Base-by-base conservation (phyloP, 1,284 basidiomycete species). In the Ustilago cynodontis region DNA sequence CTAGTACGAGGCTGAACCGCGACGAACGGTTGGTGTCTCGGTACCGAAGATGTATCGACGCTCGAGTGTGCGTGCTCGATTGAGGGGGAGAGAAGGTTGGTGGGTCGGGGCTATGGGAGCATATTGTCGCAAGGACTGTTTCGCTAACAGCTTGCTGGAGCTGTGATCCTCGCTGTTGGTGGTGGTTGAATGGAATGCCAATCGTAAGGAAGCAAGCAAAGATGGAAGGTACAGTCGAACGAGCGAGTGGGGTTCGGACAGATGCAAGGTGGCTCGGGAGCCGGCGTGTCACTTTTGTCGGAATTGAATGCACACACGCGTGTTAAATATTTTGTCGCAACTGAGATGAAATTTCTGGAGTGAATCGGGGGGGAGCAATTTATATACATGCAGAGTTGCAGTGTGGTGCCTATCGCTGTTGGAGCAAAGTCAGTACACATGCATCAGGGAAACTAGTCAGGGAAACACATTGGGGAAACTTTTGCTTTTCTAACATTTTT, bases 261-360 rank as follows among this genome's bases (percentile, higher is more conserved):
- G 14, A 41, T 26, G 35, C 20, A 39, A 39, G 24, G 20, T 43
- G 41, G 41, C 41, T 20, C 41, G 41, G 18, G 41, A 43, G 41
- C 8, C n/a, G 41, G 41, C 41, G 54, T 56, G 54, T 56, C 39
- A 56, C 54, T 56, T 55, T 56, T 31, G 29, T 33, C 6, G 31
- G 31, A 6, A 11, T 33, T 16, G 49, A 49, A 47, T 47, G 26
- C 7, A 28, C 9, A 49, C 47, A 18, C 47, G 24, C 26, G 22
- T 11, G 31, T 11, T 33, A 5, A 33, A n/a, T n/a, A n/a, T n/a
- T n/a, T n/a, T n/a, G n/a, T n/a, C n/a, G n/a, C n/a, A n/a, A n/a
- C n/a, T n/a, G n/a, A n/a, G n/a, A n/a, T n/a, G n/a, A n/a, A n/a
- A n/a, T n/a, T n/a, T n/a, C n/a, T n/a, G n/a, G n/a, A n/a, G n/a